These are phyloP conservation scores for Boletellus ananas DNA, from an alignment of 768 basidiomycete genomes.

Conservation along the genomic window DNA sequence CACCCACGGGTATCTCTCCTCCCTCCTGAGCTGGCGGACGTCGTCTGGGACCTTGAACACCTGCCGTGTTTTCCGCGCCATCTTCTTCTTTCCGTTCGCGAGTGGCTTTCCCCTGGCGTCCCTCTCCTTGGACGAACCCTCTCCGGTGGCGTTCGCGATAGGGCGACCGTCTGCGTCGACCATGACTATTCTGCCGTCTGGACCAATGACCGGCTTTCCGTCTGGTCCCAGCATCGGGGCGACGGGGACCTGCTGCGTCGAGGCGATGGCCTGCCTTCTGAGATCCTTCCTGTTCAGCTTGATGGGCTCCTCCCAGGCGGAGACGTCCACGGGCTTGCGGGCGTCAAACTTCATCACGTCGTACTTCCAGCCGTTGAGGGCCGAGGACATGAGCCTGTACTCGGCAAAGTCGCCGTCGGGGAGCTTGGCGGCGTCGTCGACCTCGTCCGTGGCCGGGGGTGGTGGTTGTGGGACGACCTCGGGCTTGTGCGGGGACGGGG, in stretches of 20 bases:
- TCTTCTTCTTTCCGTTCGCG: slow-evolving; percentile 59
- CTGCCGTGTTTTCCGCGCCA: slow-evolving; percentile 79
- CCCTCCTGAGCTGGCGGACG: slow-evolving; percentile 69
- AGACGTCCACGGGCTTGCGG: slow-evolving; percentile 66
- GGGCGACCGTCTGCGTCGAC: slow-evolving; percentile 74
- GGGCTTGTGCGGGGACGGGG: slow-evolving; percentile 35
- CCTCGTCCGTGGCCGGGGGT: slow-evolving; percentile 32
- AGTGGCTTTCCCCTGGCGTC: slow-evolving; percentile 42
- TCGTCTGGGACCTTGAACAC: slow-evolving; percentile 81
- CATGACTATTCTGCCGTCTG: slow-evolving; percentile 77
- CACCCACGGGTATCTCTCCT: slow-evolving; percentile 91
- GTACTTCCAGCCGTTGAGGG: slow-evolving; percentile 85
- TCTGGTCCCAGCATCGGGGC: slow-evolving; percentile 77
- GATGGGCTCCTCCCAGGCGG: slow-evolving; percentile 67
- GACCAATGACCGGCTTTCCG: slow-evolving; percentile 78
- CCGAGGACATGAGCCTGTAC: slow-evolving; percentile 74
- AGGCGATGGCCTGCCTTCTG: slow-evolving; percentile 42
- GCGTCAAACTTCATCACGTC: slow-evolving; percentile 91
- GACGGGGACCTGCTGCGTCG: slow-evolving; percentile 48
- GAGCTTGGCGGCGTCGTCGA: slow-evolving; percentile 54
- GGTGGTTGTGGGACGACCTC: slow-evolving; percentile 40
- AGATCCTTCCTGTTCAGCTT: slow-evolving; percentile 87
- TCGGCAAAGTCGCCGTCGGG: slow-evolving; percentile 71
- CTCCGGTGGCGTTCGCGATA: slow-evolving; percentile 41
- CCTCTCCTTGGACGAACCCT: slow-evolving; percentile 30